Percentiles rank a stretch among this genome's conserved stretches.
Evolutionary conservation across 2,329 filamentous ascomycete species (phyloP).

Genomic region (Scedosporium dehoogii): DNA sequence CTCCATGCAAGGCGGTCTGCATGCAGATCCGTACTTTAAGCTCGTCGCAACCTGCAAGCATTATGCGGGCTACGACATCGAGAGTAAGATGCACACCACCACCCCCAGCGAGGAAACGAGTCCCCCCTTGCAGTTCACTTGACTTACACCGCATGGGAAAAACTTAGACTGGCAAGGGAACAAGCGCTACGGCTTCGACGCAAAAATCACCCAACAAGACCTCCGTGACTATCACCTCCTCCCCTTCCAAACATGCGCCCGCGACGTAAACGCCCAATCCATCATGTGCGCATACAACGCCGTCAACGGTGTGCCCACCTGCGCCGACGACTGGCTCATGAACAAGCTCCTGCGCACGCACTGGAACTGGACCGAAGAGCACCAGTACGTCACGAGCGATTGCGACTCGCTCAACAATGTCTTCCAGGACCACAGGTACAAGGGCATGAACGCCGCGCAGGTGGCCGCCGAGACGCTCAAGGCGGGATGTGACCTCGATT

Average conservation of each 20-base stretch:
- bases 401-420: slow-evolving; percentile 55
- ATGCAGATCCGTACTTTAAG: slow-evolving; percentile 17
- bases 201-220: slow-evolving; percentile 49
- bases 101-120: background rate
- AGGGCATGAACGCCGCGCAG: slow-evolving; percentile 17
- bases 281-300: slow-evolving; percentile 56
- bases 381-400: slow-evolving; percentile 55
- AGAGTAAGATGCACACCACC: slow-evolving; percentile 17
- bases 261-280: slow-evolving; percentile 45
- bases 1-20: slow-evolving; percentile 33
- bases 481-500: slow-evolving; percentile 25
- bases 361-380: slow-evolving; percentile 52
- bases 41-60: slow-evolving; percentile 50
- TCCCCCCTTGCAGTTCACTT: background rate
- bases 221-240: slow-evolving; percentile 59
- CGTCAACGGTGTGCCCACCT: slow-evolving; percentile 56
- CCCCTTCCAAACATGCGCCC: slow-evolving; percentile 53
- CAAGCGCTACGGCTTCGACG: slow-evolving; percentile 42
- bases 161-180: slow-evolving; percentile 22
- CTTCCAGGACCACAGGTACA: slow-evolving; percentile 26
- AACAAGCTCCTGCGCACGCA: slow-evolving; percentile 53
- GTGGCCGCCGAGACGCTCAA: slow-evolving; percentile 23
- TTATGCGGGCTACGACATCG: slow-evolving; percentile 47
- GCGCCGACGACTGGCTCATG: slow-evolving; percentile 52
- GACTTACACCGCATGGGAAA: background rate